Evolutionary conservation across 345 rosid species (phyloP), one percentile per base, ranked within the genome.

Genomic region (Eucalyptus coolabah): DNA sequence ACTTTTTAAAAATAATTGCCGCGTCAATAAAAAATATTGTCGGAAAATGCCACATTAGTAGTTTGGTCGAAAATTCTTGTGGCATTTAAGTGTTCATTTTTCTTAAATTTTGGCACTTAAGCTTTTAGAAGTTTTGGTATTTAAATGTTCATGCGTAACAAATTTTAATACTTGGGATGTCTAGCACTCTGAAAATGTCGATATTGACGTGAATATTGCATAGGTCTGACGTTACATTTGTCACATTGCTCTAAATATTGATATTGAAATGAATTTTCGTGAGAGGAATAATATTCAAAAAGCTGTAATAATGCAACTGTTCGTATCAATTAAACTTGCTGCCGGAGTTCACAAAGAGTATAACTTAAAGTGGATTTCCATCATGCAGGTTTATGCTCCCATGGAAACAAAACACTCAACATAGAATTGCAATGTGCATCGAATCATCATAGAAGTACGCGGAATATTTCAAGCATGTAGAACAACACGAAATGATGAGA

Each of bases 11-110:
- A 50, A 50, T 50, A 50, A 16, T 50, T 50, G 19, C 53, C 53
- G 6, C 8, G 3, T 16, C 8, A 6, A 0, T 50, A 17, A 50
- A 50, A 50, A 50, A 50, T 50, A 8, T 50, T 50, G 3, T 1
- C 0, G 8, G 1, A 50, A 50, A 50, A 50, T 50, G 4, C 0
- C 1, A 16, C 3, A 16, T 50, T 2, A 50, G 7, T 50, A 50
- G 53, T 16, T 50, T 50, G 19, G 8, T 0, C 3, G 0, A 0
- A 16, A 50, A 50, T 50, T 50, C 4, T 50, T 50, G 1, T 17
- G 8, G 1, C 1, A 50, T 1, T 16, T 6, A 50, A 50, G 19
- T 17, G 21, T 50, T 50, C 1, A 50, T 6, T 16, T 50, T 50
- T 50, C 21, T 50, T 21, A 17, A 2, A 17, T 50, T 50, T 50